Evolutionary conservation across 257 asterid genomes (phyloP), one percentile per base, ranked within the genome.

Genomic region (Nicotiana attenuata): DNA sequence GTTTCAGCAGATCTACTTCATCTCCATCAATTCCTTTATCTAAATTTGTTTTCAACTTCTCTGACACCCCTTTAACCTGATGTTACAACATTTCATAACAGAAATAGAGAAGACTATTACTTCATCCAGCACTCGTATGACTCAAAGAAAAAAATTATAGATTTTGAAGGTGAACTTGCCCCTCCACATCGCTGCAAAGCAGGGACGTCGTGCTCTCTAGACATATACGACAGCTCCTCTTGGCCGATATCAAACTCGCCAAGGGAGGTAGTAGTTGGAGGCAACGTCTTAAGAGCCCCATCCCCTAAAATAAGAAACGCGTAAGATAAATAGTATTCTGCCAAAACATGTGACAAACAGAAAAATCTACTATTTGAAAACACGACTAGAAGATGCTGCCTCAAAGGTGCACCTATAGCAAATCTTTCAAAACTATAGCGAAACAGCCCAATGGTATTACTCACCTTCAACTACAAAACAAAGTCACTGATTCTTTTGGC

Each of bases 11-110:
- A 84, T 94, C 98, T 55, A 82, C 63, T 81, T 96, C 98, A 75
- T 92, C 97, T 56, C 93, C 99, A 82, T 87, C 77, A 82, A 89
- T 87, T 52, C 99, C 99, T 80, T 88, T 91, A 26, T 93, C 99
- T 41, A 80, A 29, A 86, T 87, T 84, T 22, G 97, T 86, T 67
- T 87, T 89, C 55, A 96, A 81, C 90, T 91, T 96, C 77, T 88
- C 92, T 17, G 92, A 91, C 82, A 96, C 78, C 64, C 96, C 97
- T 81, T 83, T 85, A 59, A 90, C 91, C 99, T 94, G 86, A 86
- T 66, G 83, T 65, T 26, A 83, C 82, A 28, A 66, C 45, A 67
- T 29, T 65, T 17, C 55, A 38, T 64, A 66, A 24, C n/a, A 66
- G 63, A 53, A 78, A 65, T n/a, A 63, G 77, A 65, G 52, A 80